A percentile compares a stretch with the other conserved stretches of the same genome.
phyloP scores from a whole-genome alignment of 2,329 filamentous ascomycete species.

The Clonostachys solani region DNA sequence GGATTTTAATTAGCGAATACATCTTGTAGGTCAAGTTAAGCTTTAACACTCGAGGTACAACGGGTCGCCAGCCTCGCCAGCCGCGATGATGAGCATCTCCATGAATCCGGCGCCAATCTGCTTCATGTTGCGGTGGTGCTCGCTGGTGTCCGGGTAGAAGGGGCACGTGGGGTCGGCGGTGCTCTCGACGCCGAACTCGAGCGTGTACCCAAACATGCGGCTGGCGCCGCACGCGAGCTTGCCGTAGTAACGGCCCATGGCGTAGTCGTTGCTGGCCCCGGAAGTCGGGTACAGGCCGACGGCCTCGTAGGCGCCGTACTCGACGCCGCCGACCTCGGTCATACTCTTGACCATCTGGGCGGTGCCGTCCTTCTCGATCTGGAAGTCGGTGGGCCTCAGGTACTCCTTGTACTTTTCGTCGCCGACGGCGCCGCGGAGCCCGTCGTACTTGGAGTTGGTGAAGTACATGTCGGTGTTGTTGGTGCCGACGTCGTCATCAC shows the following conservation, averaged over 20 bases:
- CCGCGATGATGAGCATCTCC: conserved; percentile 27
- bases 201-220: conserved; percentile 31
- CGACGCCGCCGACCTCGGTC: conserved; percentile 21
- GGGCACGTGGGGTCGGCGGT: conserved; percentile 11
- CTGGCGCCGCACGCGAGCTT: conserved; percentile 13
- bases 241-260: conserved; percentile 30
- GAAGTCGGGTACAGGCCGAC: conserved; percentile 35
- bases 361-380: conserved; percentile 20
- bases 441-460: conserved; percentile 42
- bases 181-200: conserved; percentile 32
- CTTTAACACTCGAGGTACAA: conserved; percentile 5
- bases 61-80: conserved; percentile 8
- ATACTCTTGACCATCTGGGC: conserved; percentile 24
- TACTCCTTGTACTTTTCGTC: conserved; percentile 32
- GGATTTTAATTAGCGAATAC: too few relatives aligned
- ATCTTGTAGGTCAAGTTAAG: too few relatives aligned
- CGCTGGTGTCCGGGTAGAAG: conserved; percentile 33
- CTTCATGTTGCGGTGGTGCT: conserved; percentile 32
- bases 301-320: conserved; percentile 28
- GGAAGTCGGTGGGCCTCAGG: conserved; percentile 21
- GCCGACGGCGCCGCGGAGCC: conserved; percentile 35
- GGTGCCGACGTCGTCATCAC: conserved; percentile 43
- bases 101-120: conserved; percentile 38
- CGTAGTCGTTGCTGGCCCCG: conserved; percentile 37
- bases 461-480: conserved; percentile 39